Evolutionary conservation across 495 filamentous ascomycete genomes (phyloP).

Genomic region (Pyrenula aspistea): DNA sequence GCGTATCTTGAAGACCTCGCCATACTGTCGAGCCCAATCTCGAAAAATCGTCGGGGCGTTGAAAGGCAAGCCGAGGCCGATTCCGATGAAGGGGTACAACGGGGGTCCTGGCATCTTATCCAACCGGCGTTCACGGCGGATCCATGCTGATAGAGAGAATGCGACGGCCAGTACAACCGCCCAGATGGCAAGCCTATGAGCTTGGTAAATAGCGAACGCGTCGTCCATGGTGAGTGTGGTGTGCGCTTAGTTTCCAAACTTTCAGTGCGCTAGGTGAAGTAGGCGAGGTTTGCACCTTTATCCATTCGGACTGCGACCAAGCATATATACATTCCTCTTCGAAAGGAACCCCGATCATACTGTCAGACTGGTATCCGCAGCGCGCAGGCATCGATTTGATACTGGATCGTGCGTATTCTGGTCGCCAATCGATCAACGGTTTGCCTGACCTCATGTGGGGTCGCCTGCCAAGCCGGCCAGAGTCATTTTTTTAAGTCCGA

Average conservation of each 20-base stretch:
- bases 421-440: too few species aligned
- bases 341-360: too few species aligned
- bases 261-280: too few species aligned
- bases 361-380: too few species aligned
- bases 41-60: conserved; percentile 9
- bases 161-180: neutral
- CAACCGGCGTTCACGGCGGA: conserved; percentile 8
- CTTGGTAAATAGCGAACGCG: neutral
- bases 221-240: neutral
- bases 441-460: too few species aligned
- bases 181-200: neutral
- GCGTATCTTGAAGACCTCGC: conserved; percentile 6
- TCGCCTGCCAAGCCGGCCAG: too few species aligned
- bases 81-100: conserved; percentile 14
- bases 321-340: too few species aligned
- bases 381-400: too few species aligned
- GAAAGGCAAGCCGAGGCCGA: conserved; percentile 11
- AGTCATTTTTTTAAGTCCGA: too few species aligned
- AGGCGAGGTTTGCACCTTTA: too few species aligned
- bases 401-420: too few species aligned
- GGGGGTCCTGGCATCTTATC: conserved; percentile 9
- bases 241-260: neutral
- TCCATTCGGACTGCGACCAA: too few species aligned
- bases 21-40: conserved; percentile 20
- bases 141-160: conserved; percentile 1